Evolutionary conservation across 2,329 filamentous ascomycete genomes (phyloP), one percentile per base, ranked within the genome.

Genomic region (Penicillium sp.): DNA sequence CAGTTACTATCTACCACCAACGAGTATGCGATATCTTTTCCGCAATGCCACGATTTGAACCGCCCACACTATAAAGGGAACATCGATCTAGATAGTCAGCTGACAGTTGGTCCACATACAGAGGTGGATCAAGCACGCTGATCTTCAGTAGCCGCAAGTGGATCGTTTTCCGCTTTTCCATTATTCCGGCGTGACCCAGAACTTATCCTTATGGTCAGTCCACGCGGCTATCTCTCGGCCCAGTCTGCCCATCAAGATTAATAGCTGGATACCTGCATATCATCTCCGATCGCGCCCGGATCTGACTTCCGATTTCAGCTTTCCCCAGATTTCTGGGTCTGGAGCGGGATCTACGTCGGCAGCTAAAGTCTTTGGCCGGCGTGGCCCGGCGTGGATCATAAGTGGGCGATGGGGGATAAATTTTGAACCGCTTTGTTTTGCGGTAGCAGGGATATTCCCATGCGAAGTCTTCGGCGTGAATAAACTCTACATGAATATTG

Each of bases 301-400:
- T 51, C 50, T 44, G 22, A 54, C 39, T 44, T 44, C 53, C 56
- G 52, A 44, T 2, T 31, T 36, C 18, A 18, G 36, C 39, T 33
- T 56, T 59, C 50, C 56, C 52, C 49, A 38, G 54, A 57, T 57
- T 53, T 41, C 31, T 39, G 46, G 40, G 51, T 42, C 31, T 46
- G 47, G 25, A 7, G 40, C 51, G 48, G 48, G 52, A 61, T 56
- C 45, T 28, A 25, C 35, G 4, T 51, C 46, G 45, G 53, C 39
- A 47, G 45, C 27, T 51, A 27, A 5, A 20, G 20, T 14, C 5
- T 8, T 36, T 36, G 33, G 16, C 16, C 14, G 16, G 1, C 3
- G 10, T 13, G 5, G 3, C 28, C 28, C 11, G 11, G 2, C 8
- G 20, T 31, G 16, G 24, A 14, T 22, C 16, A 20, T 20, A 7